These are phyloP conservation scores for Paecilomyces fulvus DNA, from an alignment of 2,329 filamentous ascomycete genomes.

Conservation along the genomic window DNA sequence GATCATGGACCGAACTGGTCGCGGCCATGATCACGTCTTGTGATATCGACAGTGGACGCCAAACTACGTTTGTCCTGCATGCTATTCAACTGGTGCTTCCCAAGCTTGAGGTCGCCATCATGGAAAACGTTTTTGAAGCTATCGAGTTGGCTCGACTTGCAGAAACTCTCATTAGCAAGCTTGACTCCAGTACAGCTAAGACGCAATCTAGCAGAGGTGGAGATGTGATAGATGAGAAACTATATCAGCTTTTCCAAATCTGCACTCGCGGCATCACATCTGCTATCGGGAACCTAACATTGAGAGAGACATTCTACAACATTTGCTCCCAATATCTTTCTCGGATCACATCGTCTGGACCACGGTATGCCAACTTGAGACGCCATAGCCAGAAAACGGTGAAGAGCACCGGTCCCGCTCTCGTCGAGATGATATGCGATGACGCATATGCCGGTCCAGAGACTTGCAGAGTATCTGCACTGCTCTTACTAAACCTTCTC, in stretches of 20 bases:
- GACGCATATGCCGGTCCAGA: constrained; percentile 82
- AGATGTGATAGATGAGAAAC: constrained; percentile 75
- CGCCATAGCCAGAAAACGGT: constrained; percentile 58
- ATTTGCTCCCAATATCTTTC: constrained; percentile 82
- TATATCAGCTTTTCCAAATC: constrained; percentile 85
- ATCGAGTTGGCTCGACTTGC: constrained; percentile 68
- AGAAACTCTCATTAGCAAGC: constrained; percentile 51
- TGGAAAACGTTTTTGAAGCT: constrained; percentile 60
- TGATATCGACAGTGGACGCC: constrained; percentile 64
- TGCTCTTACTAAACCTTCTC: constrained; percentile 73
- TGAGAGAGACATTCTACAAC: constrained; percentile 81
- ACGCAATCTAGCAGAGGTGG: constrained; percentile 41
- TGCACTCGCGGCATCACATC: constrained; percentile 72
- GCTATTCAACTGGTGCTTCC: constrained; percentile 80
- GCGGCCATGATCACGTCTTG: constrained; percentile 76
- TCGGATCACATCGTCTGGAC: constrained; percentile 48
- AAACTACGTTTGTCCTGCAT: constrained; percentile 73
- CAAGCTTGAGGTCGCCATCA: constrained; percentile 70
- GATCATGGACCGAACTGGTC: constrained; percentile 76
- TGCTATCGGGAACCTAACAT: constrained; percentile 58
- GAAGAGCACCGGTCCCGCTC: constrained; percentile 68
- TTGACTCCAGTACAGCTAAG: constrained; percentile 25
- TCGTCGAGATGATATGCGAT: constrained; percentile 83
- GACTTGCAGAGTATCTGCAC: constrained; percentile 72
- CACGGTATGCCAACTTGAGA: constrained; percentile 40